Evolutionary conservation across 192 early-diverging fungal species (phyloP).

Genomic region (Backusella macrospora): DNA sequence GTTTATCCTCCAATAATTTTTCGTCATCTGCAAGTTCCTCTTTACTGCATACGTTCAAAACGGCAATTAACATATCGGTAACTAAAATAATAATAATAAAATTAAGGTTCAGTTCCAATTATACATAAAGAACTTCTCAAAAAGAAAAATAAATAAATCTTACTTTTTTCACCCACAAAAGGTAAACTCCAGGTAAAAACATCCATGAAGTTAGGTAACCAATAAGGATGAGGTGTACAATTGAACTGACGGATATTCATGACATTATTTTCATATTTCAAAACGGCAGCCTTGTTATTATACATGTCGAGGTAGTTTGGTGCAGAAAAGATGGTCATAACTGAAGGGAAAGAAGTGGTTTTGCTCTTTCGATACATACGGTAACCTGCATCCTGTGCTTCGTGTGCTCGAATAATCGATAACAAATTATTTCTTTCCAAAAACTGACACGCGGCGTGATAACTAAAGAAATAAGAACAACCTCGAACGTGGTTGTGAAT

Average conservation of each 20-base stretch:
- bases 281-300: constrained; percentile 99
- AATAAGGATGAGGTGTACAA: constrained; percentile 96
- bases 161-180: constrained; percentile 98
- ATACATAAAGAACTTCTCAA: neutral
- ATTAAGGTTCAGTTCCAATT: neutral
- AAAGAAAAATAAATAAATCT: constrained; percentile 1
- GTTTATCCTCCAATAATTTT: constrained; percentile 28
- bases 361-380: constrained; percentile 97
- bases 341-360: constrained; percentile 94
- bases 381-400: constrained; percentile 95
- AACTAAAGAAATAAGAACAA: constrained; percentile 94
- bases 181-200: constrained; percentile 98
- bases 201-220: constrained; percentile 99
- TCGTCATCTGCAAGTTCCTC: constrained; percentile 85
- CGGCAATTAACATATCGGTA: constrained; percentile 95
- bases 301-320: constrained; percentile 98
- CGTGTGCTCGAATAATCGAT: constrained; percentile 96
- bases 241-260: constrained; percentile 98
- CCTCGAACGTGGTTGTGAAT: constrained; percentile 93
- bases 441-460: constrained; percentile 90
- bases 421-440: constrained; percentile 93
- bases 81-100: constrained; percentile 50
- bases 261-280: constrained; percentile 99
- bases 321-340: constrained; percentile 98
- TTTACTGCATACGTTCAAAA: constrained; percentile 94